A percentile compares a stretch with the other conserved stretches of the same genome.
These are phyloP conservation scores for Pythium sp. DNA, from an alignment of 352 stramenopile species.

Conservation along the genomic window DNA sequence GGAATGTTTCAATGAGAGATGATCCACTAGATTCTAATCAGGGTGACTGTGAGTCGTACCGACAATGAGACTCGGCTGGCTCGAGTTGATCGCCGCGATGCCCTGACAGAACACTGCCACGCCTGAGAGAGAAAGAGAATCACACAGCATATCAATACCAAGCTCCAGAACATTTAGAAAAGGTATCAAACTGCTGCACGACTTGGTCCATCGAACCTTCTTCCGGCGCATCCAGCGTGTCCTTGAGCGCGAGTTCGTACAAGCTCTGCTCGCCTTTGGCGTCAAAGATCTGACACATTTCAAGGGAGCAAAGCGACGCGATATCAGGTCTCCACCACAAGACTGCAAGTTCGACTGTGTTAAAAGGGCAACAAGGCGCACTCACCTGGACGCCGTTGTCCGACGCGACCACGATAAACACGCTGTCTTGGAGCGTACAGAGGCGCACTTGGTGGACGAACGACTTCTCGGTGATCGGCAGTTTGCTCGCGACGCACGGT, in stretches of 20 bases:
- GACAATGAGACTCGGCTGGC: slow-evolving; percentile 42
- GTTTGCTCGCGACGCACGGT: slow-evolving; percentile 36
- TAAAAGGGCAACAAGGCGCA: not conserved
- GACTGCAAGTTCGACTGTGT: not conserved
- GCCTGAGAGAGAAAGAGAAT: slow-evolving; percentile 24
- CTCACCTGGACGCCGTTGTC: slow-evolving; percentile 56
- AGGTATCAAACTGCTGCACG: not conserved
- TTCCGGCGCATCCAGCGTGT: slow-evolving; percentile 34
- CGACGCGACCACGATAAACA: slow-evolving; percentile 62
- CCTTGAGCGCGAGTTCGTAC: slow-evolving; percentile 57
- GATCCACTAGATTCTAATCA: not conserved
- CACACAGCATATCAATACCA: not conserved
- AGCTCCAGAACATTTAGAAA: not conserved
- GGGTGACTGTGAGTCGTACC: slow-evolving; percentile 19
- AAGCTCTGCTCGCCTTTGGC: slow-evolving; percentile 47
- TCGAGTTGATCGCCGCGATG: slow-evolving; percentile 55
- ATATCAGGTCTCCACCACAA: not conserved
- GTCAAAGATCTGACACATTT: slow-evolving; percentile 51
- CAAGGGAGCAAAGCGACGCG: not conserved
- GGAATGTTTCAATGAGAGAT: not conserved
- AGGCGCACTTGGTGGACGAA: slow-evolving; percentile 65
- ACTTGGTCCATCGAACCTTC: slow-evolving; percentile 30
- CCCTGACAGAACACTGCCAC: slow-evolving; percentile 54
- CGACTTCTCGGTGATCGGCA: slow-evolving; percentile 47
- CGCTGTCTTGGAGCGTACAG: slow-evolving; percentile 37